Conservation (phyloP, 176 grass and related monocot genomes). For the Ampelocalamus luodianensis region DNA sequence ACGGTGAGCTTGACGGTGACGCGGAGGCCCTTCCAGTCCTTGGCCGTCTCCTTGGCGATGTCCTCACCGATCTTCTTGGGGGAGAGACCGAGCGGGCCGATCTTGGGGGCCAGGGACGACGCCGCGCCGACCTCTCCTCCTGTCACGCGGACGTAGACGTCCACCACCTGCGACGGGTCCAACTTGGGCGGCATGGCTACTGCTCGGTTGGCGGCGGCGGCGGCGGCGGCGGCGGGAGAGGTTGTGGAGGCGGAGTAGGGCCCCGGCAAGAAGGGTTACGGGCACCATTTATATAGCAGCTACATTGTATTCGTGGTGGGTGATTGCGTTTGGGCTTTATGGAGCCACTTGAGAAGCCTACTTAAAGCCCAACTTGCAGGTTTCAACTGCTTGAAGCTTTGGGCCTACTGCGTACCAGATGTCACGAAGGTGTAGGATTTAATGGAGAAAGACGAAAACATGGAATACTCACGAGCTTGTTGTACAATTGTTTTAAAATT, state of each 20-base stretch:
- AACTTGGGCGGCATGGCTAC: slow-evolving; percentile 79
- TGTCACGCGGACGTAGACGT: slow-evolving; percentile 89
- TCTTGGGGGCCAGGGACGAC: slow-evolving; percentile 84
- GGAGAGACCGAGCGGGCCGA: slow-evolving; percentile 90
- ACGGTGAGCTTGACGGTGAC: slow-evolving; percentile 97
- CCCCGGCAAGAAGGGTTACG: not conserved
- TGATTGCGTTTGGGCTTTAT: not conserved
- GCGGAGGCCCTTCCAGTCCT: slow-evolving; percentile 95
- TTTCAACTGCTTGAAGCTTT: not conserved
- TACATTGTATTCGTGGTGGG: not conserved
- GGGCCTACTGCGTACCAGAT: not conserved
- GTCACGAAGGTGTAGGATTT: too few relatives aligned
- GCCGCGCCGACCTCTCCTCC: slow-evolving; percentile 93
- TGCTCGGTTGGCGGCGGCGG: not conserved
- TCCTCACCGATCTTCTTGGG: slow-evolving; percentile 98
- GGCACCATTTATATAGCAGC: slow-evolving; percentile 25
- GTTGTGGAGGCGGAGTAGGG: slow-evolving; percentile 35
- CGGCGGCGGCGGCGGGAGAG: slow-evolving; percentile 3
- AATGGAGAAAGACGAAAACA: too few relatives aligned
- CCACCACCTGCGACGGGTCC: slow-evolving; percentile 82
- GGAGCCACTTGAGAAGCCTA: not conserved
- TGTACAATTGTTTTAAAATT: too few relatives aligned
- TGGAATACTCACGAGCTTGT: too few relatives aligned
- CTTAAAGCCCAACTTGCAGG: not conserved
- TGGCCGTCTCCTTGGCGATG: slow-evolving; percentile 97